Evolutionary conservation across 371 early-diverging fungal species (phyloP).

Genomic region (Syncephalastrum monosporum): DNA sequence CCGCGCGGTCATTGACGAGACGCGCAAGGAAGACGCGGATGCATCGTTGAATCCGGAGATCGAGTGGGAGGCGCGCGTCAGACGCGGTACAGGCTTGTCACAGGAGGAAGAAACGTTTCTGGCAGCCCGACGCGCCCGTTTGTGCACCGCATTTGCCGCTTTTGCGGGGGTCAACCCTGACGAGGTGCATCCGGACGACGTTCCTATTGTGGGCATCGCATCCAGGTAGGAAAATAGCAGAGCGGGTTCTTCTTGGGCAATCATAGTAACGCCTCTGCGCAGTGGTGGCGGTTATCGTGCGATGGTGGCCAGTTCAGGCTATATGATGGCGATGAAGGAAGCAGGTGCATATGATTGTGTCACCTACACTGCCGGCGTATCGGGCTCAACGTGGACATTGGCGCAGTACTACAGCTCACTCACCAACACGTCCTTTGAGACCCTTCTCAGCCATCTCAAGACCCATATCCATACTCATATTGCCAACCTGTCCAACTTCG

Average conservation of each 20-base stretch:
- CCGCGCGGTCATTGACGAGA: constrained; percentile 14
- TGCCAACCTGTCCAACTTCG: constrained; percentile 42
- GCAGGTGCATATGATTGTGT: constrained; percentile 60
- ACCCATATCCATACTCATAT: constrained; percentile 41
- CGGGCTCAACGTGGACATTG: constrained; percentile 61
- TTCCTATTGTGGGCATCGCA: constrained; percentile 57
- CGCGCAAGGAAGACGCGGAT: constrained; percentile 7
- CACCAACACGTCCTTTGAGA: constrained; percentile 21
- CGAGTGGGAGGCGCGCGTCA: constrained; percentile 18
- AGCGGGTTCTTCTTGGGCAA: no score
- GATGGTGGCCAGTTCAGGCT: constrained; percentile 66
- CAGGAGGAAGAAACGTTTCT: constrained; percentile 44
- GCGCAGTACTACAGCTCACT: constrained; percentile 37
- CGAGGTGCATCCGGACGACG: constrained; percentile 48
- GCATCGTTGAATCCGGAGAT: constrained; percentile 17
- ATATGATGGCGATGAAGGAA: constrained; percentile 54
- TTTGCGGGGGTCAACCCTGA: constrained; percentile 56
- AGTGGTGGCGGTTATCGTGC: constrained; percentile 77
- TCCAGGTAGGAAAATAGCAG: constrained; percentile 34
- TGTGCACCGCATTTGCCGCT: constrained; percentile 52
- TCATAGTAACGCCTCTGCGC: background rate
- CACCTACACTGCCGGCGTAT: constrained; percentile 57
- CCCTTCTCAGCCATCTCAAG: constrained; percentile 30
- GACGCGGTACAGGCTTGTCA: constrained; percentile 23
- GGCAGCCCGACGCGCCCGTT: constrained; percentile 32